Evolutionary conservation across 495 filamentous ascomycete genomes (phyloP), one percentile per base, ranked within the genome.

Genomic region (Penicillium steckii): DNA sequence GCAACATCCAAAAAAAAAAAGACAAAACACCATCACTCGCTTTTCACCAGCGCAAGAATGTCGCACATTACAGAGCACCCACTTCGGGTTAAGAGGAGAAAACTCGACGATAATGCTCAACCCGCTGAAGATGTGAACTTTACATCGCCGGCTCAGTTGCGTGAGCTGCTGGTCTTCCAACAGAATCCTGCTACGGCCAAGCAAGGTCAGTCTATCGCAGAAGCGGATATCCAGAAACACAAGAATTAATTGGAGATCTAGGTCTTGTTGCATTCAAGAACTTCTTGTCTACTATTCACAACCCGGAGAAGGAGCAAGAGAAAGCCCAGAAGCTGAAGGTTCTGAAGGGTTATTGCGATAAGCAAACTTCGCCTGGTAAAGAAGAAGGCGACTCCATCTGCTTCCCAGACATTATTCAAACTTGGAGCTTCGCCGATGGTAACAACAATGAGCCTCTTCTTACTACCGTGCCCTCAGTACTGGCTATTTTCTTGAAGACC

Each of bases 241-340:
- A 26, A 17, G 21, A 17, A 50, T 25, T 46, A 40, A 48, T 33
- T 6, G 33, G 18, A 41, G 2, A 8, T 17, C 6, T 4, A 94
- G 90, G 83, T 15, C 76, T 95, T 1, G 80, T 83, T 50, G 85
- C 80, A 22, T 88, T 96, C 70, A 94, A 92, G 61, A 70, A 76
- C 13, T 88, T 93, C 48, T 78, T 96, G 18, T 77, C 85, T 41
- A 77, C 76, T 19, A 85, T 92, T 29, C 66, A 78, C 8, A 77
- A 81, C 35, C 44, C 68, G 40, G 73, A 78, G 46, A 75, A 80
- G 30, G 72, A 78, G 53, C 62, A 60, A 13, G 72, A 72, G 9
- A 77, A 75, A 54, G 64, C 72, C 13, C 67, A 79, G 52, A 81
- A 79, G 60, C 70, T 78, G 55, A 67, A 63, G 38, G 84, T 95